Conservation (phyloP, 306 rosid species). For the Pterocarpus santalinus region DNA sequence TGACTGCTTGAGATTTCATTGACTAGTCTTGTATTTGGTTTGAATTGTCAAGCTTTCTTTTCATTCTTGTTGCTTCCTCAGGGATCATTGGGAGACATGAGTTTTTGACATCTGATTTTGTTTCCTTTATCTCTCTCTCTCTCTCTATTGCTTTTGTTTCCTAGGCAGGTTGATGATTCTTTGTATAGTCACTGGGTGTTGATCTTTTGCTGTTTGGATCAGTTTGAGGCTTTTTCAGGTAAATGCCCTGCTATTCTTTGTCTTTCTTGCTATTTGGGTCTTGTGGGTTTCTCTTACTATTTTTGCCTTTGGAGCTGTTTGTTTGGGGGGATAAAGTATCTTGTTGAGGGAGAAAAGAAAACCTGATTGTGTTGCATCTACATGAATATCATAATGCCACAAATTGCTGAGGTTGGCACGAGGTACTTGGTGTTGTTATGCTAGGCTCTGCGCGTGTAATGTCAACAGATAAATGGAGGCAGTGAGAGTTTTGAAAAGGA, state of each 20-base stretch:
- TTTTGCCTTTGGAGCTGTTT: slow-evolving; percentile 37
- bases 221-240: slow-evolving; percentile 54
- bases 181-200: slow-evolving; percentile 15
- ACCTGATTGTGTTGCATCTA: slow-evolving; percentile 29
- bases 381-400: slow-evolving; percentile 27
- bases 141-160: not conserved
- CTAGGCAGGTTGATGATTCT: slow-evolving; percentile 41
- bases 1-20: slow-evolving; percentile 45
- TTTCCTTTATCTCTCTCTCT: not conserved
- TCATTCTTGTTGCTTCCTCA: slow-evolving; percentile 36
- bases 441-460: slow-evolving; percentile 10
- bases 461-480: slow-evolving; percentile 10
- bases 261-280: slow-evolving; percentile 11
- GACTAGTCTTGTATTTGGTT: slow-evolving; percentile 37
- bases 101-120: slow-evolving; percentile 8
- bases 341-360: slow-evolving; percentile 24
- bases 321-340: not conserved
- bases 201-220: slow-evolving; percentile 41
- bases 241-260: slow-evolving; percentile 29
- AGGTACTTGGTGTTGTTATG: slow-evolving; percentile 7
- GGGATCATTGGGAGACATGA: slow-evolving; percentile 41
- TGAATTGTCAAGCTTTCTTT: slow-evolving; percentile 34
- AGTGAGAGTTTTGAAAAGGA: slow-evolving; percentile 5
- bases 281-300: not conserved
- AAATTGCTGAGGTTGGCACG: slow-evolving; percentile 18